phyloP scores from a whole-genome alignment of 2,329 filamentous ascomycete species.

The Tolypocladium ophioglossoides region DNA sequence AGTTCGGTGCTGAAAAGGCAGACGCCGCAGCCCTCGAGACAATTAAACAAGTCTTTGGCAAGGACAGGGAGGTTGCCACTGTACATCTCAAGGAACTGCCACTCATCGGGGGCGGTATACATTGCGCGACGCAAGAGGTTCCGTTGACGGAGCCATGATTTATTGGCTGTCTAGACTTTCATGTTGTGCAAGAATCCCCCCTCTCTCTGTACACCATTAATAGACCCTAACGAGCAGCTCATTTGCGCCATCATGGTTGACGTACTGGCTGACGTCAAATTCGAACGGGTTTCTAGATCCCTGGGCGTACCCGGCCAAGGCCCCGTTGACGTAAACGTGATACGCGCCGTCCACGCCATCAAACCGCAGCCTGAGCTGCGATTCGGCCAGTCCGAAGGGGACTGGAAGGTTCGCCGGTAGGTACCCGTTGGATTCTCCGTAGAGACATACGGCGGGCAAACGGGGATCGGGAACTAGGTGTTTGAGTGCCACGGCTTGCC shows the following conservation, averaged over 20 bases:
- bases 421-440: slow-evolving; percentile 52
- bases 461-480: slow-evolving; percentile 50
- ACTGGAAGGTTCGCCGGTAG: slow-evolving; percentile 42
- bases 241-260: too few species aligned
- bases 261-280: too few species aligned
- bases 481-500: slow-evolving; percentile 58
- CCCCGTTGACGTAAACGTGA: slow-evolving; percentile 56
- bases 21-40: slow-evolving; percentile 11
- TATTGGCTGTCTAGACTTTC: neutral
- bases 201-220: too few species aligned
- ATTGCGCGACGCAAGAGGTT: slow-evolving; percentile 17
- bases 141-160: slow-evolving; percentile 1
- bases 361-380: slow-evolving; percentile 50
- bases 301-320: too few species aligned
- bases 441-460: slow-evolving; percentile 51
- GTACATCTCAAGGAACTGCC: slow-evolving; percentile 10
- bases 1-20: slow-evolving; percentile 12
- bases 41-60: slow-evolving; percentile 4
- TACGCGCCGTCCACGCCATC: slow-evolving; percentile 62
- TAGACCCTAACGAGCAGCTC: too few species aligned
- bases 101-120: slow-evolving; percentile 14
- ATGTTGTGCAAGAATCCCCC: neutral
- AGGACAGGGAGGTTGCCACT: slow-evolving; percentile 7
- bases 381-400: slow-evolving; percentile 34
- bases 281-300: too few species aligned